phyloP scores from a whole-genome alignment of 78 protist species.

The Fonticula alba region DNA sequence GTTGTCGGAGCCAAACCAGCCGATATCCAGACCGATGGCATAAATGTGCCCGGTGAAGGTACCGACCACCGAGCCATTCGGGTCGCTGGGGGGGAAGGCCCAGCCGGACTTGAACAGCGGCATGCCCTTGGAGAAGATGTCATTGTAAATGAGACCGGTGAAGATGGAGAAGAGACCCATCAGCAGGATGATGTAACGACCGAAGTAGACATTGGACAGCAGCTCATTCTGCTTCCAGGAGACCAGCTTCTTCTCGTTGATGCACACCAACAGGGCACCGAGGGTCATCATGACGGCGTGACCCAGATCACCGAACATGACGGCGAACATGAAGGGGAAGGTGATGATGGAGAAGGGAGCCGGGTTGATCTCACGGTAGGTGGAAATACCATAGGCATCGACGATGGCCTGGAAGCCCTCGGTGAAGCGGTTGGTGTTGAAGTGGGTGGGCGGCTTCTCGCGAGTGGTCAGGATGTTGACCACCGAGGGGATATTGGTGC shows the following conservation, averaged over 20 bases:
- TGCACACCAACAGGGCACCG: constrained; percentile 31
- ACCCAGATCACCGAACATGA: constrained; percentile 99
- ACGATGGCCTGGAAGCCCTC: constrained; percentile 61
- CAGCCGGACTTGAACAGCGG: constrained; percentile 1
- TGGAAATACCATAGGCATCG: constrained; percentile 73
- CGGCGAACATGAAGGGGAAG: constrained; percentile 99
- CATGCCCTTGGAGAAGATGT: constrained; percentile 53
- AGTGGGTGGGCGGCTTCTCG: constrained; percentile 68
- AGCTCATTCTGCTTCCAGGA: constrained; percentile 40
- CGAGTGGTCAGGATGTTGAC: not conserved
- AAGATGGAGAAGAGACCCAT: constrained; percentile 91
- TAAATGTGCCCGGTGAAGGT: constrained; percentile 15
- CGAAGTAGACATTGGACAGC: constrained; percentile 67
- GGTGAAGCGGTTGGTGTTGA: constrained; percentile 34
- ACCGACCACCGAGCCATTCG: not conserved
- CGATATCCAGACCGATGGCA: constrained; percentile 76
- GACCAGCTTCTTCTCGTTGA: constrained; percentile 56
- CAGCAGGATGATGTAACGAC: constrained; percentile 87
- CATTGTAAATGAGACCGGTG: constrained; percentile 95
- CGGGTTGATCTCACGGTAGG: no score
- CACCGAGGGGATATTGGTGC: not conserved
- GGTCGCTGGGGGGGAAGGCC: not conserved
- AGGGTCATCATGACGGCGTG: constrained; percentile 83
- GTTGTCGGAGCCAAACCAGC: constrained; percentile 62
- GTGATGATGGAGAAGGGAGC: constrained; percentile 79